These are phyloP conservation scores for Paramecium sexaurelia DNA, from an alignment of 73 alveolate species.

Conservation along the genomic window DNA sequence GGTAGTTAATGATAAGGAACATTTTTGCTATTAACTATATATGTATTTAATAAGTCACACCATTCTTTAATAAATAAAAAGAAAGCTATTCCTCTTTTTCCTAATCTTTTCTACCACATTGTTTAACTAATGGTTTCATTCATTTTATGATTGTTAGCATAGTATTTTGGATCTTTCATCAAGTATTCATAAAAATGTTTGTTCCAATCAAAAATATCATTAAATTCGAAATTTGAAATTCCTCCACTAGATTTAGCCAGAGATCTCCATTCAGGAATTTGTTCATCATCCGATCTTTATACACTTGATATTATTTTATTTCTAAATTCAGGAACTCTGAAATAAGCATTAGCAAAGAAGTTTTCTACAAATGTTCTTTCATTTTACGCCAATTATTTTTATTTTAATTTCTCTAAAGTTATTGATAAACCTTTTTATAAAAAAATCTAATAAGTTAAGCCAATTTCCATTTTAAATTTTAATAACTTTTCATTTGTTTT, in stretches of 20 bases:
- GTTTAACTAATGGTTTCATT: constrained; percentile 49
- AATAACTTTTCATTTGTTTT: constrained; percentile 57
- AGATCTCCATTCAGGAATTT: constrained; percentile 68
- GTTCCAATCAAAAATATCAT: constrained; percentile 82
- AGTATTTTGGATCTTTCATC: constrained; percentile 47
- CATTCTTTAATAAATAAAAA: constrained; percentile 81
- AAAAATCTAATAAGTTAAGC: constrained; percentile 67
- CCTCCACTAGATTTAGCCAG: constrained; percentile 49
- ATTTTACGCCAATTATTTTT: constrained; percentile 81
- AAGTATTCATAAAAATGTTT: constrained; percentile 72
- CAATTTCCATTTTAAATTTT: constrained; percentile 69
- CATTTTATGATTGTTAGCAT: constrained; percentile 62
- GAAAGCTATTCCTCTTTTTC: constrained; percentile 91
- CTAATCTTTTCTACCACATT: constrained; percentile 77
- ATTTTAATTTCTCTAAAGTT: constrained; percentile 75
- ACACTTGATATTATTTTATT: constrained; percentile 36
- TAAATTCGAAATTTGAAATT: constrained; percentile 34
- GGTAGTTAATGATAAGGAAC: constrained; percentile 86
- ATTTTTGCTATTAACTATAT: constrained; percentile 72
- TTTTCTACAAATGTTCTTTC: constrained; percentile 79
- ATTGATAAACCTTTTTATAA: constrained; percentile 63
- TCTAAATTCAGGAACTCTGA: constrained; percentile 73
- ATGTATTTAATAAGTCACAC: constrained; percentile 75
- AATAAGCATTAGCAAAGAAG: constrained; percentile 77
- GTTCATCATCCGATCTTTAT: constrained; percentile 51